phyloP scores from a whole-genome alignment of 129 eudicot species.

The Flaveria ramosissima region DNA sequence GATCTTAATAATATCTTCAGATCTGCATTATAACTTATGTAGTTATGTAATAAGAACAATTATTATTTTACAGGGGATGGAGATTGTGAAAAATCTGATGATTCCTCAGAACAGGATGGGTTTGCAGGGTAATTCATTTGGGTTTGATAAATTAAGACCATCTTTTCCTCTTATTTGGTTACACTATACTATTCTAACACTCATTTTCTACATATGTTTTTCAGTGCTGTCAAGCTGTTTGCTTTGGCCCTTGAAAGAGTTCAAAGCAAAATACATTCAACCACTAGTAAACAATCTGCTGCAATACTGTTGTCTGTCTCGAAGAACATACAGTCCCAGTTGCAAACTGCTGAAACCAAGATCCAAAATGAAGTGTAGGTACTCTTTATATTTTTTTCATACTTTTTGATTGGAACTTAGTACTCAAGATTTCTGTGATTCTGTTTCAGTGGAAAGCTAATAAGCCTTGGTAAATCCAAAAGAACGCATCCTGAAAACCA shows the following conservation, averaged over 20 bases:
- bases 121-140: slow-evolving; percentile 53
- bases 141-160: neutral
- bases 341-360: slow-evolving; percentile 75
- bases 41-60: neutral
- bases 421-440: slow-evolving; percentile 27
- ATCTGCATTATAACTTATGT: slow-evolving; percentile 5
- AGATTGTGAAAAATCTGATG: slow-evolving; percentile 33
- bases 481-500: slow-evolving; percentile 63
- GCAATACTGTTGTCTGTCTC: slow-evolving; percentile 71
- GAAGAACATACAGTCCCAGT: slow-evolving; percentile 52
- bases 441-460: slow-evolving; percentile 84
- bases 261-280: slow-evolving; percentile 64
- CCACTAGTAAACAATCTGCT: slow-evolving; percentile 63
- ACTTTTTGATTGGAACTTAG: slow-evolving; percentile 15
- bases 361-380: slow-evolving; percentile 81
- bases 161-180: neutral
- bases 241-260: slow-evolving; percentile 68
- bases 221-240: slow-evolving; percentile 71
- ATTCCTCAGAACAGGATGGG: slow-evolving; percentile 56
- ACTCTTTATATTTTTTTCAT: slow-evolving; percentile 6
- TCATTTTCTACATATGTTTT: slow-evolving; percentile 26
- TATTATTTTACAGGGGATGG: slow-evolving; percentile 50
- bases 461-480: slow-evolving; percentile 53
- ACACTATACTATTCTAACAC: slow-evolving; percentile 14
- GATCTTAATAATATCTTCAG: slow-evolving; percentile 2